Base-by-base conservation (phyloP, 371 early-diverging fungal genomes). In the Thermomucor indicae-seudaticae region DNA sequence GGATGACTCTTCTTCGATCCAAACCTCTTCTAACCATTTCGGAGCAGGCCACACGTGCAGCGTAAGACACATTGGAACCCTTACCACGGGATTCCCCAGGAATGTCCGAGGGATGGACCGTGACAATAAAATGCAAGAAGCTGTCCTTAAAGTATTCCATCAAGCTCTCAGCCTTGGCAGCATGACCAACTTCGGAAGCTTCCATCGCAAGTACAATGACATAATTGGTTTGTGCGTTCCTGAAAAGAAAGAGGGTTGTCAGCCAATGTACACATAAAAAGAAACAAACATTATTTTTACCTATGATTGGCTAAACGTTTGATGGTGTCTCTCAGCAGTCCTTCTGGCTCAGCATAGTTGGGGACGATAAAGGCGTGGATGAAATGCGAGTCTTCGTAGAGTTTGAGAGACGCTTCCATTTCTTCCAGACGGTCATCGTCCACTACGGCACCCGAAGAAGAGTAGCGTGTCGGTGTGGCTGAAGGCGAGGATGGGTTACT, bases 61-160 rank as follows among this genome's bases (percentile, higher is more conserved):
- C 89, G 71, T 81, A 86, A 2, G 85, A 80, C 8, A 88, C 87
- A 55, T 91, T 91, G 37, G 77, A 70, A 38, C 81, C 82, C 57
- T 90, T 90, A 30, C 91, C 91, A 28, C 88, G 79, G 41, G 81
- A 80, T 63, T 90, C 89, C 35, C 86, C 88, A 8, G 81, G 81
- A 16, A 80, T 57, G 52, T 79, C 75, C 14, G 60, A 48, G 20
- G 89, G 89, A 64, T 90, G 91, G 7, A 85, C 75, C 22, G 89
- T 86, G 44, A 79, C 74, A 28, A 80, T 74, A 44, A 75, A 75
- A n/a, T 67, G 64, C 16, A 57, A 43, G 53, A 75, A 75, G 30
- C 59, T 40, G 28, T 75, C 73, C 16, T 63, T 63, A 67, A 83
- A 89, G 35, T 51, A 56, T 12, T 58, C 55, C 39, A 71, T 49